These are phyloP conservation scores for Dendrobium nobile DNA, from an alignment of 106 monocot species.

Conservation along the genomic window DNA sequence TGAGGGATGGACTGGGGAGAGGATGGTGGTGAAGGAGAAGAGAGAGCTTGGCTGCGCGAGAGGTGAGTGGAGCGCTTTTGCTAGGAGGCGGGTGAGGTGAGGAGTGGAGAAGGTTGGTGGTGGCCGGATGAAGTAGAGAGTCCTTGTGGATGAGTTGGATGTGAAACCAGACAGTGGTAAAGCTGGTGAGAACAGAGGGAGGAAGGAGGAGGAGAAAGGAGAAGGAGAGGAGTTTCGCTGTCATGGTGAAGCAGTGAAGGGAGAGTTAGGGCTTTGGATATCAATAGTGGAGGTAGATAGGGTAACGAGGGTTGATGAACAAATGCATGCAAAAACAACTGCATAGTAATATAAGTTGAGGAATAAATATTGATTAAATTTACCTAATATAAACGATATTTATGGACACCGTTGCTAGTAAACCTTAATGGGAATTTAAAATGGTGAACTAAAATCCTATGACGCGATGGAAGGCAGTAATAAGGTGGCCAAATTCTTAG, in stretches of 20 bases:
- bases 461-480: too few relatives aligned
- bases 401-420: too few relatives aligned
- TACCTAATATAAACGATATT: too few relatives aligned
- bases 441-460: too few relatives aligned
- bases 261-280: not conserved
- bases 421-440: too few relatives aligned
- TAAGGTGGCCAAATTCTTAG: too few relatives aligned
- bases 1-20: constrained; percentile 5
- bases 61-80: not conserved
- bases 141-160: not conserved
- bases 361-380: too few relatives aligned
- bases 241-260: not conserved
- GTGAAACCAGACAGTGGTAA: not conserved
- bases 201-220: not conserved
- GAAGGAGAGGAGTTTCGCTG: too few relatives aligned
- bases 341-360: too few relatives aligned
- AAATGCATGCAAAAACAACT: not conserved
- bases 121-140: not conserved
- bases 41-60: not conserved
- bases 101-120: too few relatives aligned
- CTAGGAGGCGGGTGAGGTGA: not conserved
- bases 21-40: not conserved
- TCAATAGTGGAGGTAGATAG: not conserved
- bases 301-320: constrained; percentile 8
- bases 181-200: not conserved